Evolutionary conservation across 805 yeast genomes (phyloP).

Genomic region (Cyberlindnera maclurae): DNA sequence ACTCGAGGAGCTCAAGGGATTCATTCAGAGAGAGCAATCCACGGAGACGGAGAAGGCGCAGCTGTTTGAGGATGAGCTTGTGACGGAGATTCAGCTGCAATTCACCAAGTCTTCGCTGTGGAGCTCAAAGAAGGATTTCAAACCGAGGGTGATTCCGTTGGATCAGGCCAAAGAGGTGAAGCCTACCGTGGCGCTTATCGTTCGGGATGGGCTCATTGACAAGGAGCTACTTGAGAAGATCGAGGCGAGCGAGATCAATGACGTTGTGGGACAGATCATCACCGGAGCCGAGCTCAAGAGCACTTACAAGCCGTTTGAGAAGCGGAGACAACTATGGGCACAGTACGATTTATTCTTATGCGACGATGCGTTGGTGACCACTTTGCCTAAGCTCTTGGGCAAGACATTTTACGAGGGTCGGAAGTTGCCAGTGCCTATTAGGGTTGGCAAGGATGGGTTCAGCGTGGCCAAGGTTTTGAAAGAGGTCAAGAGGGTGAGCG

Average conservation of each 20-base stretch:
- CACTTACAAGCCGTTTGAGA: constrained; percentile 81
- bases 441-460: constrained; percentile 33
- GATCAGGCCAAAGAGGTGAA: constrained; percentile 37
- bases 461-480: constrained; percentile 45
- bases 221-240: constrained; percentile 21
- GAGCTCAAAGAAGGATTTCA: constrained; percentile 43
- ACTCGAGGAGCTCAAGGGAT: constrained; percentile 59
- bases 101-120: constrained; percentile 61
- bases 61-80: constrained; percentile 51
- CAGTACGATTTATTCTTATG: constrained; percentile 74
- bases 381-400: constrained; percentile 80
- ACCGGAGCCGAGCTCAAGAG: constrained; percentile 73
- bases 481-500: constrained; percentile 51
- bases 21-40: constrained; percentile 31
- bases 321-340: constrained; percentile 64
- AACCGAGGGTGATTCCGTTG: constrained; percentile 30
- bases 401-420: constrained; percentile 60
- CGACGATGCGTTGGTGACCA: constrained; percentile 74
- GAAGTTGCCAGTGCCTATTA: constrained; percentile 65
- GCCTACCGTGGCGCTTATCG: constrained; percentile 51
- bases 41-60: constrained; percentile 30
- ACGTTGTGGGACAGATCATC: constrained; percentile 42
- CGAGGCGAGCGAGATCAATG: constrained; percentile 23
- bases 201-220: constrained; percentile 53
- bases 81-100: constrained; percentile 46